A percentile compares a stretch with the other conserved stretches of the same genome.
Evolutionary conservation across 1,139 yeast species (phyloP).

Genomic region (Taphrina wiesneri): DNA sequence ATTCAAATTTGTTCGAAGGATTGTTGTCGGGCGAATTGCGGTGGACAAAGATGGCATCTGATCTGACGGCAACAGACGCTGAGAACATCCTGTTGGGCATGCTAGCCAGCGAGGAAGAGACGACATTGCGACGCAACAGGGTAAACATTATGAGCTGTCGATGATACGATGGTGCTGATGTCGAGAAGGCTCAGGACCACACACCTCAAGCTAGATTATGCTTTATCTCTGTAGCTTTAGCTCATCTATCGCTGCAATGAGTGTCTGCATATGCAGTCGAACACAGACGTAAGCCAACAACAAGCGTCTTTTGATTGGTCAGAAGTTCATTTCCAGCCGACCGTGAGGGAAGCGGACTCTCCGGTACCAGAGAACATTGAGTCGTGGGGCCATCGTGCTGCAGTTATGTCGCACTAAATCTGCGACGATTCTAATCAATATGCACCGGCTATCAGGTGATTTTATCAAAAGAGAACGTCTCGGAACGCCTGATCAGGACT

Average conservation of each 20-base stretch:
- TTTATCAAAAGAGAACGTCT: too few relatives aligned
- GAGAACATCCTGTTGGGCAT: slow-evolving; percentile 8
- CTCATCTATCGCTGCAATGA: too few relatives aligned
- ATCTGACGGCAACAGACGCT: neutral
- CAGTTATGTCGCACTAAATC: neutral
- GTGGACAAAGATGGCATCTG: slow-evolving; percentile 38
- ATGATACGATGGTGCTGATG: neutral
- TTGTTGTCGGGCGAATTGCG: slow-evolving; percentile 71
- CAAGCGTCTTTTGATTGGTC: neutral
- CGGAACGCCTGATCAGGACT: too few relatives aligned
- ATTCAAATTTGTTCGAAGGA: slow-evolving; percentile 69
- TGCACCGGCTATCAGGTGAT: too few relatives aligned
- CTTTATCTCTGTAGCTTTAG: too few relatives aligned
- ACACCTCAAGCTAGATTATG: neutral
- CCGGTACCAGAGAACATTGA: neutral
- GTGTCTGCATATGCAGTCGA: too few relatives aligned
- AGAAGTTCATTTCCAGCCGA: neutral
- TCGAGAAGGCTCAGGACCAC: neutral
- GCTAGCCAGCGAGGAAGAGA: neutral
- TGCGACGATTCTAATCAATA: too few relatives aligned
- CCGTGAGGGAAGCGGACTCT: neutral
- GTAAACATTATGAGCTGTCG: neutral
- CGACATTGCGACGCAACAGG: neutral
- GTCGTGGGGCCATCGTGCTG: neutral
- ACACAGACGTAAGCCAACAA: neutral